Evolutionary conservation across 257 asterid genomes (phyloP).

Genomic region (Euphrasia confusa): DNA sequence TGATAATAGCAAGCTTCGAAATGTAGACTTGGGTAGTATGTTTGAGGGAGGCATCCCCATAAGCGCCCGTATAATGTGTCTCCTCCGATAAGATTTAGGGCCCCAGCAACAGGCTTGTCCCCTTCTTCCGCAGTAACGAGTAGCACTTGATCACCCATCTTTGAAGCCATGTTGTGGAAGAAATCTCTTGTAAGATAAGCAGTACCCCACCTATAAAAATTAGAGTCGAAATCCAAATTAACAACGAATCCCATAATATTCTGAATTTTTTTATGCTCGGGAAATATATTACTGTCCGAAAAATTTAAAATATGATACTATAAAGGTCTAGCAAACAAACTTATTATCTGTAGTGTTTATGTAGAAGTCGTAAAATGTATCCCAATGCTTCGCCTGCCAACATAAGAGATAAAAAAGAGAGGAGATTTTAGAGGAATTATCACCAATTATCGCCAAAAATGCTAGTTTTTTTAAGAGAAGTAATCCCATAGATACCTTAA

Average conservation of each 20-base stretch:
- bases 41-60: constrained; percentile 95
- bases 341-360: constrained; percentile 82
- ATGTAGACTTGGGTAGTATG: constrained; percentile 81
- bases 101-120: constrained; percentile 79
- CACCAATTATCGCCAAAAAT: neutral
- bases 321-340: constrained; percentile 28
- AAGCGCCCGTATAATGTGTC: constrained; percentile 83
- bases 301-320: constrained; percentile 14
- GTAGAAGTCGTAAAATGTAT: constrained; percentile 85
- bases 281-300: constrained; percentile 15
- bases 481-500: constrained; percentile 51
- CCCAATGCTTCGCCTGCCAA: constrained; percentile 92
- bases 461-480: constrained; percentile 1
- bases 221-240: neutral
- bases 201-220: constrained; percentile 82
- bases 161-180: constrained; percentile 89
- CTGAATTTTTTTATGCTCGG: neutral
- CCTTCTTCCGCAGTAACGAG: constrained; percentile 86
- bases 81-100: constrained; percentile 91
- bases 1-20: constrained; percentile 98
- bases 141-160: constrained; percentile 77
- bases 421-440: constrained; percentile 18
- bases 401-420: constrained; percentile 15
- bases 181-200: constrained; percentile 92
- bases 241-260: constrained; percentile 13